Evolutionary conservation across 1,284 basidiomycete genomes (phyloP).

Genomic region (Cryptococcus wingfieldii): DNA sequence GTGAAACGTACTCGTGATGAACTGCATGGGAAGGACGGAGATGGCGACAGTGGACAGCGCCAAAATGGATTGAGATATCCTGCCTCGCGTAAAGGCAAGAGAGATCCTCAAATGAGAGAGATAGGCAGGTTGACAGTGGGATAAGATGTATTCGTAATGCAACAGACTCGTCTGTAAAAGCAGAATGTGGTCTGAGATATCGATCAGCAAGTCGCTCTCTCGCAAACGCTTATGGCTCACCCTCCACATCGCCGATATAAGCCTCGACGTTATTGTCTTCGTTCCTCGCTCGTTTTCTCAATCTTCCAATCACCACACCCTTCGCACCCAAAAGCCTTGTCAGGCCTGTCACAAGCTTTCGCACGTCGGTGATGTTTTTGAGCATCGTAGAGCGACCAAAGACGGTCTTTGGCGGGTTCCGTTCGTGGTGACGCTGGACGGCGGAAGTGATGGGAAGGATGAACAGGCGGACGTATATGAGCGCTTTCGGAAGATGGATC

Average conservation of each 20-base stretch:
- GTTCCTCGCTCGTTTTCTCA: conserved; percentile 62
- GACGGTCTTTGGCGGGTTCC: conserved; percentile 18
- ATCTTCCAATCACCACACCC: conserved; percentile 72
- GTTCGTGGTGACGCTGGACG: conserved; percentile 15
- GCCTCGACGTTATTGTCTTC: conserved; percentile 65
- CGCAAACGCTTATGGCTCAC: conserved; percentile 49
- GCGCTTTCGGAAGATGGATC: conserved; percentile 3
- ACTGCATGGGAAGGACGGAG: conserved; percentile 65
- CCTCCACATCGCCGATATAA: conserved; percentile 90
- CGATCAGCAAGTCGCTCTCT: not conserved
- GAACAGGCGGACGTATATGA: conserved; percentile 38
- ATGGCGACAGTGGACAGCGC: conserved; percentile 65
- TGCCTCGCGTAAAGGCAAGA: conserved; percentile 59
- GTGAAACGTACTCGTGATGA: conserved; percentile 57
- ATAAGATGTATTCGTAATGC: conserved; percentile 85
- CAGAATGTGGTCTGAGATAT: conserved; percentile 73
- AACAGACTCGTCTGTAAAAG: conserved; percentile 77
- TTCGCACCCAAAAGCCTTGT: conserved; percentile 74
- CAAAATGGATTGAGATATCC: conserved; percentile 64
- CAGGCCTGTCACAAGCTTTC: conserved; percentile 77
- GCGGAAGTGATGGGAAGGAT: conserved; percentile 31
- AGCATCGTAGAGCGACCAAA: conserved; percentile 52
- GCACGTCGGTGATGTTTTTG: conserved; percentile 71
- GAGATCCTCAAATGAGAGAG: conserved; percentile 68
- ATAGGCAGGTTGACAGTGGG: conserved; percentile 82